Conservation (phyloP, 345 rosid species). For the Populus ilicifolia region DNA sequence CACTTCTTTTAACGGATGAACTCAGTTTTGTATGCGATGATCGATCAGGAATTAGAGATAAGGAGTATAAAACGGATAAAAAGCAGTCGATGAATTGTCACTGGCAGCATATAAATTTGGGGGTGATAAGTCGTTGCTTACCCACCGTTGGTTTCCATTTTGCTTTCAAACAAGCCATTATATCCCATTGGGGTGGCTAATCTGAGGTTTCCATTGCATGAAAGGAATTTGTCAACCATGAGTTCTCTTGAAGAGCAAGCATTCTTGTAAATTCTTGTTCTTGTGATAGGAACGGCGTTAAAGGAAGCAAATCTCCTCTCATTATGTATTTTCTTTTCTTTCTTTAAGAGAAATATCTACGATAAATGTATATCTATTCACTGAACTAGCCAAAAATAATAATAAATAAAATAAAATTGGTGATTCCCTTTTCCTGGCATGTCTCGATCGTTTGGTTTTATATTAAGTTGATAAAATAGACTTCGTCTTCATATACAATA, state of each 20-base stretch:
- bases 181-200: not conserved
- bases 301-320: not conserved
- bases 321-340: no score
- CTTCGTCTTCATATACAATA: no score
- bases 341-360: no score
- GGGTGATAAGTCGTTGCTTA: constrained; percentile 13
- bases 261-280: not conserved
- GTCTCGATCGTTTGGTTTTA: no score
- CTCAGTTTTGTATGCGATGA: not conserved
- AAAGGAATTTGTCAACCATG: constrained; percentile 46
- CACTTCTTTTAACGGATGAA: not conserved
- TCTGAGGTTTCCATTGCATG: constrained; percentile 25
- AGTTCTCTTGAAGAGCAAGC: constrained; percentile 30
- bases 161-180: constrained; percentile 34
- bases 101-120: not conserved
- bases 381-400: no score
- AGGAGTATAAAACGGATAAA: not conserved
- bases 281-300: not conserved
- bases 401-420: no score
- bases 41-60: no score
- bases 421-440: no score
- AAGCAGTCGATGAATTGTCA: not conserved
- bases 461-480: no score
- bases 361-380: no score
- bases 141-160: constrained; percentile 44